Base-by-base conservation (phyloP, 371 early-diverging fungal genomes). In the Batrachochytrium dendrobatidis region DNA sequence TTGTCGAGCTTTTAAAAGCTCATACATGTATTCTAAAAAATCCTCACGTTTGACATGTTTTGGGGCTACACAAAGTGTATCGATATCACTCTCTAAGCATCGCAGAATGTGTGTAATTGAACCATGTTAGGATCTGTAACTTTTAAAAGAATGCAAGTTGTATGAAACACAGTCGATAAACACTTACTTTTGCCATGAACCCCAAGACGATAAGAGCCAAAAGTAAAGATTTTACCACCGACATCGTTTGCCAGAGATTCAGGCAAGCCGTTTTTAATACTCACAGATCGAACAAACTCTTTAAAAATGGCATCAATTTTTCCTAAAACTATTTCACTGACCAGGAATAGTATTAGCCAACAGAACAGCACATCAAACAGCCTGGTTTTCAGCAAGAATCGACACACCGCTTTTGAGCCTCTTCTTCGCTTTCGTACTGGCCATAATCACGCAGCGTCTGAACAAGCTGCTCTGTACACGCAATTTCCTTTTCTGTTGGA, bases 171-270 rank as follows among this genome's bases (percentile, higher is more conserved):
- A 24, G 2, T 34, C 18, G 20, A 53, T 18, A 18, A 33, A 3
- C 22, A 63, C 66, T 55, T 76, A 81, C 95, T 92, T 61, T 88
- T 81, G 26, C 89, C 89, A 74, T 99, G 99, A 0, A 98, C 99
- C 24, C 99, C 99, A 8, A 99, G 79, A 44, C 99, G 82, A 72
- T 95, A 99, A 53, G 98, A 97, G 10, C 99, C 99, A 77, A 94
- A 99, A 0, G 99, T 98, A 69, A 92, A 99, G 39, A 99, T 98
- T 74, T 95, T 95, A 34, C 99, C 99, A 43, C 95, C 95, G 39
- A 88, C 91, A 56, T 90, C 87, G 54, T 74, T 81, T 1, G 95
- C 95, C 26, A 90, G 64, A 12, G 84, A 72, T 62, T 90, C 94
- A 18, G 91, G 83, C 30, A 90, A 51, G 35, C 64, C 66, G 18